phyloP scores from a whole-genome alignment of 768 basidiomycete species.

The Mycena crocata region DNA sequence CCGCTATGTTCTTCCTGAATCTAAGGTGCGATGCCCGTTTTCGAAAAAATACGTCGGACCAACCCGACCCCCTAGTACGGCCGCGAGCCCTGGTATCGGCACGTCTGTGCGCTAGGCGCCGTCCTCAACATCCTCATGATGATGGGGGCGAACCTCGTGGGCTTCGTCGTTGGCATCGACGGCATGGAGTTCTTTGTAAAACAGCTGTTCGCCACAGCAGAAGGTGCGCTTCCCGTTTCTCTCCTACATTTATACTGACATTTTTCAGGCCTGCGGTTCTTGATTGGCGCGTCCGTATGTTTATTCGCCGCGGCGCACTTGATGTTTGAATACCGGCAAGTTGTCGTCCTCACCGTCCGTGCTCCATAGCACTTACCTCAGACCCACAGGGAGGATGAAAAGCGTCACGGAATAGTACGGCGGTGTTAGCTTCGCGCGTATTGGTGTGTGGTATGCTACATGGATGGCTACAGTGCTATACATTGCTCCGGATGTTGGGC shows the following conservation, averaged over 20 bases:
- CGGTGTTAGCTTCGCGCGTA: conserved; percentile 11
- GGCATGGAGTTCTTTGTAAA: conserved; percentile 75
- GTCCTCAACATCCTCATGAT: conserved; percentile 88
- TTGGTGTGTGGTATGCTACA: not conserved
- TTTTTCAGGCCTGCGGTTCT: conserved; percentile 70
- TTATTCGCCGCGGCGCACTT: conserved; percentile 88
- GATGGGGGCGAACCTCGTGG: conserved; percentile 93
- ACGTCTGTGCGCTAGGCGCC: conserved; percentile 84
- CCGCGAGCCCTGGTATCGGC: conserved; percentile 81
- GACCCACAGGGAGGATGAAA: conserved; percentile 28
- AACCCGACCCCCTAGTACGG: too few species aligned
- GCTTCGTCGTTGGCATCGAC: conserved; percentile 92
- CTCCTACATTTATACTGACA: conserved; percentile 7
- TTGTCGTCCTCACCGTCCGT: conserved; percentile 23
- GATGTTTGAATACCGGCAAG: conserved; percentile 96
- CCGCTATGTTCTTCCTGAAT: conserved; percentile 66
- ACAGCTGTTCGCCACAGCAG: conserved; percentile 71
- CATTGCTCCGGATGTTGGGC: conserved; percentile 16
- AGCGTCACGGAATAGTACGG: conserved; percentile 31
- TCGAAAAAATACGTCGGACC: too few species aligned
- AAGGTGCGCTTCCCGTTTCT: conserved; percentile 60
- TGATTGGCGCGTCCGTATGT: conserved; percentile 66
- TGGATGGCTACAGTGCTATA: conserved; percentile 19
- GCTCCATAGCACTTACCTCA: not conserved
- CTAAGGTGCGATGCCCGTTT: too few species aligned